phyloP scores from a whole-genome alignment of 2,329 filamentous ascomycete genomes.

The Microcyclospora pomicola region DNA sequence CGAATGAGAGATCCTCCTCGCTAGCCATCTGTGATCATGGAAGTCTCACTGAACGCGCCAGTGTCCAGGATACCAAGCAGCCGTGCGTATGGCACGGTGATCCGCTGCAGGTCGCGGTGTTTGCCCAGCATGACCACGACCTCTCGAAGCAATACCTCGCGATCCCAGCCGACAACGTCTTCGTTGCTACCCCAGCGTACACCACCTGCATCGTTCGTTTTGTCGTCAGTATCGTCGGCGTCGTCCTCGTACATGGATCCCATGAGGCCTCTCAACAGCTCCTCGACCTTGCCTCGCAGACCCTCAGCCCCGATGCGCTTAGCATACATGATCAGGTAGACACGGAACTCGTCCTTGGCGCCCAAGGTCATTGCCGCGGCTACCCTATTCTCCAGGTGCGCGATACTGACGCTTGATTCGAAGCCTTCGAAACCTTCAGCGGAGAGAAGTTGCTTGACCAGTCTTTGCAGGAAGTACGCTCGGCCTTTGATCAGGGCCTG shows the following conservation, averaged over 20 bases:
- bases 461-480: constrained; percentile 77
- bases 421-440: constrained; percentile 86
- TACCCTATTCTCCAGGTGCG: constrained; percentile 87
- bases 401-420: constrained; percentile 81
- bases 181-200: constrained; percentile 53
- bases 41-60: constrained; percentile 1
- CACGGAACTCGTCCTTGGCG: constrained; percentile 79
- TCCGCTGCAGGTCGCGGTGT: constrained; percentile 82
- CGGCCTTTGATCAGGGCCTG: constrained; percentile 84
- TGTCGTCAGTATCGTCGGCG: constrained; percentile 36
- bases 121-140: constrained; percentile 95
- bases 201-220: constrained; percentile 31
- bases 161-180: constrained; percentile 79
- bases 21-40: constrained; percentile 2
- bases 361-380: constrained; percentile 76
- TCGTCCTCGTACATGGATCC: constrained; percentile 55
- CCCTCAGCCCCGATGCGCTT: constrained; percentile 89
- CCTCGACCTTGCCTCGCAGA: constrained; percentile 76
- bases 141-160: constrained; percentile 73
- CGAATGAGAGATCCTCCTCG: background rate
- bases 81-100: constrained; percentile 89
- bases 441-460: constrained; percentile 78
- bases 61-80: constrained; percentile 48
- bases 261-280: constrained; percentile 68
- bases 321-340: constrained; percentile 96